phyloP scores from a whole-genome alignment of 1,284 basidiomycete species.

The Xerocomus nothofagi region DNA sequence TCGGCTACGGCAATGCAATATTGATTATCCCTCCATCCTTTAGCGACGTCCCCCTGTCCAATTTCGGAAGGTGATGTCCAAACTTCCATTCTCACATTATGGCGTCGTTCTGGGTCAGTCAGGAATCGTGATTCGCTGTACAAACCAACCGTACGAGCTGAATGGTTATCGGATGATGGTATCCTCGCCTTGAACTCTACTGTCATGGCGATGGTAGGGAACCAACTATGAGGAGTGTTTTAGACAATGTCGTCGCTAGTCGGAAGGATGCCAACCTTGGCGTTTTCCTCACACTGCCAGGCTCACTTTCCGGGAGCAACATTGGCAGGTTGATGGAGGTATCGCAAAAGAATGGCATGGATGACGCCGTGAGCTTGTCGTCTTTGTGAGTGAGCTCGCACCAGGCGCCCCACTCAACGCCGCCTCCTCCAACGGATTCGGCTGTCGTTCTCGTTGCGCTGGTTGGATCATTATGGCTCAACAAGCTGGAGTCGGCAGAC shows the following conservation, averaged over 20 bases:
- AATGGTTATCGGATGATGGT: conserved; percentile 41
- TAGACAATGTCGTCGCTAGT: conserved; percentile 17
- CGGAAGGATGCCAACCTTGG: conserved; percentile 15
- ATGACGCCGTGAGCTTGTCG: conserved; percentile 46
- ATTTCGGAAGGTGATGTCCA: conserved; percentile 62
- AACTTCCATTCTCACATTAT: conserved; percentile 57
- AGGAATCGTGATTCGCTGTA: conserved; percentile 52
- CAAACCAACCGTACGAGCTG: conserved; percentile 52
- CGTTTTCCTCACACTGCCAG: conserved; percentile 12
- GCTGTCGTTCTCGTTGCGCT: conserved; percentile 38
- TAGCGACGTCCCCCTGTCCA: conserved; percentile 41
- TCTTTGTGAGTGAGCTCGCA: conserved; percentile 44
- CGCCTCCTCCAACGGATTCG: conserved; percentile 45
- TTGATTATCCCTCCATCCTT: conserved; percentile 59
- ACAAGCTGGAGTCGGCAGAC: conserved; percentile 43
- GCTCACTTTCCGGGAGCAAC: conserved; percentile 41
- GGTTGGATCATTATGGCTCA: conserved; percentile 38
- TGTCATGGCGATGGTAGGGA: conserved; percentile 56
- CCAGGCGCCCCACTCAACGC: conserved; percentile 60
- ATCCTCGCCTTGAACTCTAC: conserved; percentile 62
- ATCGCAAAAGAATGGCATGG: conserved; percentile 57
- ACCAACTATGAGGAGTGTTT: conserved; percentile 47
- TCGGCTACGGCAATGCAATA: conserved; percentile 60
- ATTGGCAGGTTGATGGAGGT: conserved; percentile 44
- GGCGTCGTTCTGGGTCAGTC: conserved; percentile 51